phyloP scores from a whole-genome alignment of 1,284 basidiomycete genomes.

The Ustanciosporium gigantosporum region DNA sequence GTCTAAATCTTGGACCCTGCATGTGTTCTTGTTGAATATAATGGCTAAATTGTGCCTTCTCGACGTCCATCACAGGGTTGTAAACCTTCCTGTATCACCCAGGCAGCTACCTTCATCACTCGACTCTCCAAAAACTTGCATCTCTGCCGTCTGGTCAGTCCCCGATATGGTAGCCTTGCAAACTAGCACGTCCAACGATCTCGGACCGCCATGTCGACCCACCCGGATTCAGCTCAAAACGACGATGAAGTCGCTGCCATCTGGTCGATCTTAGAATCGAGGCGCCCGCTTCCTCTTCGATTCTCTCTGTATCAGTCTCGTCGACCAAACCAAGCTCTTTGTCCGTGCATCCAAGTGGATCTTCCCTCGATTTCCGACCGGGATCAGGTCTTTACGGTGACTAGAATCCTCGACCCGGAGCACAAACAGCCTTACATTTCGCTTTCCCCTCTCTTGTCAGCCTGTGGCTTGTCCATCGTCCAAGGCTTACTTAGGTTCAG shows the following conservation, averaged over 20 bases:
- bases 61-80: no score
- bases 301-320: slow-evolving; percentile 18
- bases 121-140: no score
- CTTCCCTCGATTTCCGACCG: not conserved
- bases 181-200: no score
- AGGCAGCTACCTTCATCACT: no score
- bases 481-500: slow-evolving; percentile 20
- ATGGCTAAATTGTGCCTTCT: no score
- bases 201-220: no score
- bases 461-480: slow-evolving; percentile 8
- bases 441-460: slow-evolving; percentile 13
- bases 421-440: slow-evolving; percentile 26
- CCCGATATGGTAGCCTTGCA: no score
- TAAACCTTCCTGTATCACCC: no score
- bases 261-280: slow-evolving; percentile 9
- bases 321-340: slow-evolving; percentile 18
- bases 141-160: no score
- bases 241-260: slow-evolving; percentile 1
- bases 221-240: no score
- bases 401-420: slow-evolving; percentile 36
- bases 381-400: slow-evolving; percentile 1
- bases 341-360: slow-evolving; percentile 13
- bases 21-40: no score
- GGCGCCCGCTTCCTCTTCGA: slow-evolving; percentile 9
- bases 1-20: no score